Percentiles rank a stretch among this genome's conserved stretches.
These are phyloP conservation scores for Metarhizium album DNA, from an alignment of 2,329 filamentous ascomycete species.

Conservation along the genomic window DNA sequence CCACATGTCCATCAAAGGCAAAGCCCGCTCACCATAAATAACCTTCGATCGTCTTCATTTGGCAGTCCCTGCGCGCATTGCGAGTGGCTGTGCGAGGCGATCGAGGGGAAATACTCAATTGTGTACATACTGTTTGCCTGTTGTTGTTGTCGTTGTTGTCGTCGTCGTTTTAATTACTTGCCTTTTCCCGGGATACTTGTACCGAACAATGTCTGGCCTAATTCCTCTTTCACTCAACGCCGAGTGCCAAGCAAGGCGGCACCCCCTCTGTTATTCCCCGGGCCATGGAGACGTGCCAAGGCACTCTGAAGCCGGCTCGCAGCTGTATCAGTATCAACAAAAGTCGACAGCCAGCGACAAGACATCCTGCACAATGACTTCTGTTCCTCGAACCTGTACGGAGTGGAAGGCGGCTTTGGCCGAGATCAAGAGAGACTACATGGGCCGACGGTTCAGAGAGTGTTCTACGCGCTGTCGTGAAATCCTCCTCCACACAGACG, in stretches of 20 bases:
- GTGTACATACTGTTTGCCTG: too few species aligned
- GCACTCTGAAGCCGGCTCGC: conserved; percentile 2
- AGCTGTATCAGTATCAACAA: not conserved
- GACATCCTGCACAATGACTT: not conserved
- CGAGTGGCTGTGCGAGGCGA: not conserved
- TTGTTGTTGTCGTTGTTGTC: too few species aligned
- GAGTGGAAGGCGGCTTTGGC: conserved; percentile 42
- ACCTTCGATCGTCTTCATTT: not conserved
- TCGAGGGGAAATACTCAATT: not conserved
- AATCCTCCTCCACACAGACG: conserved; percentile 37
- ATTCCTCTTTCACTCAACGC: conserved; percentile 21
- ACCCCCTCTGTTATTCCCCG: conserved; percentile 1
- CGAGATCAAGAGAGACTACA: conserved; percentile 44
- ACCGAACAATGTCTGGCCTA: conserved; percentile 17
- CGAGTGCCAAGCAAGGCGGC: conserved; percentile 1
- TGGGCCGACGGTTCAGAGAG: conserved; percentile 38
- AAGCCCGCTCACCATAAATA: not conserved
- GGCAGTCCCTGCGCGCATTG: not conserved
- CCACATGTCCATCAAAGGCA: not conserved
- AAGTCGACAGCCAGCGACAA: not conserved
- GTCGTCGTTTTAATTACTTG: too few species aligned
- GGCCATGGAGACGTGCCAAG: not conserved
- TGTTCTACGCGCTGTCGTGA: conserved; percentile 43
- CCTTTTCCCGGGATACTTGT: not conserved
- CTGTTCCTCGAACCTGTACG: conserved; percentile 27